Base-by-base conservation (phyloP, 1,139 yeast genomes). In the Zygosaccharomyces pseudobailii region DNA sequence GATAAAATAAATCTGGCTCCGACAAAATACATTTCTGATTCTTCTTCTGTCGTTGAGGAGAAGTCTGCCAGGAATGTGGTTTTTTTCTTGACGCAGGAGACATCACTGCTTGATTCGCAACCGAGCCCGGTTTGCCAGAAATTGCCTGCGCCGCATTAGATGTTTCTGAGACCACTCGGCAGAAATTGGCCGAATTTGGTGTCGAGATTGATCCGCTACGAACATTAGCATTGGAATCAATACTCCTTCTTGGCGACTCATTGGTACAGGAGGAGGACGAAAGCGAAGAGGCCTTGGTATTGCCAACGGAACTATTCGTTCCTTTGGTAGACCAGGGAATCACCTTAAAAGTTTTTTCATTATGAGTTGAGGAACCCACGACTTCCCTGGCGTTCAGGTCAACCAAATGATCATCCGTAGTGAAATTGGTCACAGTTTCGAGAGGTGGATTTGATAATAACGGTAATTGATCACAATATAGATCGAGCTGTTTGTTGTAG, bases 391-490 rank as follows among this genome's bases (percentile, higher is more conserved):
- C 52, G 13, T 39, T 50, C 36, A 62, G 44, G 48, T 59, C 59
- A 3, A 62, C 57, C 20, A 53, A 33, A 45, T 61, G 62, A 43
- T 62, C 67, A 39, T 60, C 52, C 4, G 51, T 42, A 4, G 64
- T 57, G 45, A 70, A 63, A 2, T 56, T 51, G 3, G 71, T 55
- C n/a, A 53, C 52, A 2, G 59, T 62, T 48, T 68, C 71, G 17
- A 70, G 50, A 40, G 65, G 64, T 5, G 72, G 71, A 2, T 62
- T 57, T 21, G 67, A 62, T 23, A 73, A 56, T 48, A 78, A 64
- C 0, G 90, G 89, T 32, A 80, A 57, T 6, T 77, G 73, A 38
- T 73, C 73, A 54, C 87, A 79, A 55, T 76, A 79, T 0, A 82
- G 68, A 54, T 81, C 76, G 43, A 84, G 66, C 36, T 80, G 79